Evolutionary conservation across 1,139 yeast species (phyloP).

Genomic region (Entelexis paramagnoliae): DNA sequence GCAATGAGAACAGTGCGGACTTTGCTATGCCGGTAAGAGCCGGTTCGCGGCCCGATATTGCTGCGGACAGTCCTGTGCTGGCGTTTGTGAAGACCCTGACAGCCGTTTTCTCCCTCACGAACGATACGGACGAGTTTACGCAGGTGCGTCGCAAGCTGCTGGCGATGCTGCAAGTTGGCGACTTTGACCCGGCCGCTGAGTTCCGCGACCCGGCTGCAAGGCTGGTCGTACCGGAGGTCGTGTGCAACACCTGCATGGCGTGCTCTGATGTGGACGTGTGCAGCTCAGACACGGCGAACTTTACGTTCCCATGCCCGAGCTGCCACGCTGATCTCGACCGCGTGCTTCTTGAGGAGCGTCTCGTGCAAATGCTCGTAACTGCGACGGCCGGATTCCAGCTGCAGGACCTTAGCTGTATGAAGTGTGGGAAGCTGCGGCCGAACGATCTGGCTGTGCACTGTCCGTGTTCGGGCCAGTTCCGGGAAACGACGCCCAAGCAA

Average conservation of each 20-base stretch:
- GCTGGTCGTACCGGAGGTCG: constrained; percentile 52
- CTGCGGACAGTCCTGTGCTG: constrained; percentile 45
- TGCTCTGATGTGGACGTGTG: constrained; percentile 76
- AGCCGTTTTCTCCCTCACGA: constrained; percentile 61
- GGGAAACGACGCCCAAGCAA: constrained; percentile 43
- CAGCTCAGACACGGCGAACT: constrained; percentile 37
- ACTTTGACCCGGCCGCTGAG: constrained; percentile 68
- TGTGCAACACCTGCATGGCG: constrained; percentile 71
- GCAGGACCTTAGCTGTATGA: constrained; percentile 74
- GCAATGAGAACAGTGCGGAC: constrained; percentile 48
- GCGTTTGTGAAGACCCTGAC: constrained; percentile 69
- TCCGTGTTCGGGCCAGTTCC: constrained; percentile 82
- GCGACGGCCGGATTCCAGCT: constrained; percentile 50
- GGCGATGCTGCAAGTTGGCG: constrained; percentile 64
- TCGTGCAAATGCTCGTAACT: constrained; percentile 54
- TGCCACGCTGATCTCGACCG: constrained; percentile 60
- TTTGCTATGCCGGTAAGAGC: constrained; percentile 30
- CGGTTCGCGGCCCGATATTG: constrained; percentile 4
- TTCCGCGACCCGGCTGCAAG: constrained; percentile 69
- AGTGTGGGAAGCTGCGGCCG: constrained; percentile 59
- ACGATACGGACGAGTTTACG: constrained; percentile 61
- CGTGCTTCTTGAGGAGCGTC: constrained; percentile 64
- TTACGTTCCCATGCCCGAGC: constrained; percentile 52
- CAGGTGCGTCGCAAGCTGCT: constrained; percentile 65
- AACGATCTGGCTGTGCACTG: constrained; percentile 69